These are phyloP conservation scores for Ogataea populi-albae DNA, from an alignment of 805 yeast species.

Conservation along the genomic window DNA sequence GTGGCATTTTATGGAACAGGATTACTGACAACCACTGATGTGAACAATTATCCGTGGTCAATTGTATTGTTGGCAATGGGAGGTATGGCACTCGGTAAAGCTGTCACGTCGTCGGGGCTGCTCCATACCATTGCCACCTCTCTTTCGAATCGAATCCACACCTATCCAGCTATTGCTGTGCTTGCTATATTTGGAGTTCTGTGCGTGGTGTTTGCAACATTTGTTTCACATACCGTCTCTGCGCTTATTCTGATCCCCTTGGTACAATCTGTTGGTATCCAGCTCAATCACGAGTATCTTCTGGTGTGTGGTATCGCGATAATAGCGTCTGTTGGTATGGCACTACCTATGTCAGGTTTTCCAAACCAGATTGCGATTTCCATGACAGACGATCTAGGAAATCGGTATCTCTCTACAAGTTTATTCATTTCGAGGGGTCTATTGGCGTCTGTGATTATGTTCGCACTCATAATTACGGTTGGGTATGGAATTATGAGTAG, in stretches of 20 bases:
- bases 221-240: conserved; percentile 54
- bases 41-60: conserved; percentile 54
- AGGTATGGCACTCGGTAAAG: conserved; percentile 52
- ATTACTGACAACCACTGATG: conserved; percentile 43
- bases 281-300: conserved; percentile 44
- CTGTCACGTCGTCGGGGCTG: conserved; percentile 48
- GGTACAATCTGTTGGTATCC: conserved; percentile 47
- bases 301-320: conserved; percentile 49
- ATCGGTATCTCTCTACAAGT: conserved; percentile 46
- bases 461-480: conserved; percentile 42
- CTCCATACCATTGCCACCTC: conserved; percentile 45
- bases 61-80: conserved; percentile 55
- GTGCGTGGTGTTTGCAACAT: conserved; percentile 51
- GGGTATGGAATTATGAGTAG: conserved; percentile 48
- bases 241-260: conserved; percentile 51
- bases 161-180: conserved; percentile 43
- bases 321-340: conserved; percentile 56
- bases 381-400: conserved; percentile 53
- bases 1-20: conserved; percentile 51
- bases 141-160: conserved; percentile 39
- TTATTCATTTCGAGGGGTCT: conserved; percentile 53
- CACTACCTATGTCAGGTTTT: conserved; percentile 54
- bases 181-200: conserved; percentile 48
- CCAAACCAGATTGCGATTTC: conserved; percentile 57
- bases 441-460: conserved; percentile 46